phyloP scores from a whole-genome alignment of 2,329 filamentous ascomycete genomes.

The Colletotrichum siamense region DNA sequence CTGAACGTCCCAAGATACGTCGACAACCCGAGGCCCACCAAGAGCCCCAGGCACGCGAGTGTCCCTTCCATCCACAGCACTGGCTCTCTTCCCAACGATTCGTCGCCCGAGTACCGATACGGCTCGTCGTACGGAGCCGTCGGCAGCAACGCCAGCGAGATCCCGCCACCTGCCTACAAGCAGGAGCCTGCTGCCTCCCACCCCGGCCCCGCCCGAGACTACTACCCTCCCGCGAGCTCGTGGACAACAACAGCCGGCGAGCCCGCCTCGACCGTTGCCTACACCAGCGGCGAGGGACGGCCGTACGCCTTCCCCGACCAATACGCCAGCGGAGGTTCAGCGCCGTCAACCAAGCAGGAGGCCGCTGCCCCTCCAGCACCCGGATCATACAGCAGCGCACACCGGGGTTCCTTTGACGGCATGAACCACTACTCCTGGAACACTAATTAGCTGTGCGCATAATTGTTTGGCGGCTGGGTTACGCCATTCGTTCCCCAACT shows the following conservation, averaged over 20 bases:
- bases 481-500: background rate
- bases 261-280: slow-evolving; percentile 47
- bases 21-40: slow-evolving; percentile 60
- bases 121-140: slow-evolving; percentile 49
- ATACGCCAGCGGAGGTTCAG: slow-evolving; percentile 46
- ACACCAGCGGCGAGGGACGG: slow-evolving; percentile 50
- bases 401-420: slow-evolving; percentile 51
- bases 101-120: slow-evolving; percentile 62
- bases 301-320: slow-evolving; percentile 56
- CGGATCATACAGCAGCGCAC: slow-evolving; percentile 43
- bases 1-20: slow-evolving; percentile 63
- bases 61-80: slow-evolving; percentile 60
- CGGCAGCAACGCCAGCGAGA: slow-evolving; percentile 36
- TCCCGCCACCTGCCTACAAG: slow-evolving; percentile 34
- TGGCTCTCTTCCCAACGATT: slow-evolving; percentile 53
- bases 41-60: slow-evolving; percentile 60
- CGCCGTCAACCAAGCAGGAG: slow-evolving; percentile 37
- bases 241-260: slow-evolving; percentile 60
- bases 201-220: slow-evolving; percentile 48
- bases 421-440: slow-evolving; percentile 66
- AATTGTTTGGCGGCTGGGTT: background rate
- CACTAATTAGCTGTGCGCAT: slow-evolving; percentile 39
- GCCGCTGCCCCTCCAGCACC: slow-evolving; percentile 39
- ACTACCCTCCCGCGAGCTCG: slow-evolving; percentile 56
- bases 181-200: slow-evolving; percentile 33